Evolutionary conservation across 352 stramenopile genomes (phyloP).

Genomic region (Aphanomyces astaci): DNA sequence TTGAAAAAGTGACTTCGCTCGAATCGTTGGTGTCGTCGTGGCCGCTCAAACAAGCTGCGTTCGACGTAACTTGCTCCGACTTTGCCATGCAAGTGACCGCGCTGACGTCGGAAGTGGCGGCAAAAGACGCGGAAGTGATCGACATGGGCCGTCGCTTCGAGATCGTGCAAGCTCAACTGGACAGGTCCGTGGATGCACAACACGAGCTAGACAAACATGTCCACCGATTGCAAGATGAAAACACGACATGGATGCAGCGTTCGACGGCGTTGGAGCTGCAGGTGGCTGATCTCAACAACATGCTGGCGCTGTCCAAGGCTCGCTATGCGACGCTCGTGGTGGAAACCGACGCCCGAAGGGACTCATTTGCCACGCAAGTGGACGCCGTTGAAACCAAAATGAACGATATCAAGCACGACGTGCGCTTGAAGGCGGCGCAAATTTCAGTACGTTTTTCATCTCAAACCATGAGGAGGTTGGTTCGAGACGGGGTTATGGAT

Average conservation of each 20-base stretch:
- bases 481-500: too few relatives aligned
- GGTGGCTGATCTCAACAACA: background rate
- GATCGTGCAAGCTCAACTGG: background rate
- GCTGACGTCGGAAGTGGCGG: background rate
- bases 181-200: background rate
- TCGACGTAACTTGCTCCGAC: background rate
- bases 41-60: background rate
- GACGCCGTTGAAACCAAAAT: background rate
- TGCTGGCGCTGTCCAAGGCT: background rate
- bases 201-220: background rate
- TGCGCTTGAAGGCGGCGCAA: background rate
- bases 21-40: background rate
- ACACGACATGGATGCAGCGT: background rate
- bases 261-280: background rate
- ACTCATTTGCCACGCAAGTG: background rate
- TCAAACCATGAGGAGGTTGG: too few relatives aligned
- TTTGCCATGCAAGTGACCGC: background rate
- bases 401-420: background rate
- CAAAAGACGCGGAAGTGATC: background rate
- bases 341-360: background rate
- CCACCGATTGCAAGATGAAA: background rate
- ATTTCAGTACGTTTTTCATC: constrained; percentile 8
- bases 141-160: background rate
- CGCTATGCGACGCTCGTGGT: background rate
- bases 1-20: background rate